A percentile compares a stretch with the other conserved stretches of the same genome.
phyloP scores from a whole-genome alignment of 148 eudicot species.

The Arbutus unedo region DNA sequence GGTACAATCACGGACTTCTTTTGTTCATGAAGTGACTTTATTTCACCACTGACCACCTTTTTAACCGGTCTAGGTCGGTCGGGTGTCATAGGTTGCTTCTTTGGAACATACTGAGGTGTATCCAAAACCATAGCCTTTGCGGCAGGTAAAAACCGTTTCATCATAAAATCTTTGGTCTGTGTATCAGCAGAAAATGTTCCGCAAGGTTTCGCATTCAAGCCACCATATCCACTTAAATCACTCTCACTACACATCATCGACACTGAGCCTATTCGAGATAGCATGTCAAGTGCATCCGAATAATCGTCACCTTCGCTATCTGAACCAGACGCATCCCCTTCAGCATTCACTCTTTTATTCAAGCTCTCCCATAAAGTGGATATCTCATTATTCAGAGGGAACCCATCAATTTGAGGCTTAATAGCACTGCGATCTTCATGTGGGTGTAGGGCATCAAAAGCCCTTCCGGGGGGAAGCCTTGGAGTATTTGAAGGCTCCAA shows the following conservation, averaged over 20 bases:
- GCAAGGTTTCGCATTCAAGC: constrained; percentile 26
- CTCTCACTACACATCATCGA: constrained; percentile 64
- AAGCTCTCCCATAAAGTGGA: constrained; percentile 28
- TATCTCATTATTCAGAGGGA: constrained; percentile 18
- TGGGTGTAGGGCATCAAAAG: constrained; percentile 14
- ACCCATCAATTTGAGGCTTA: constrained; percentile 18
- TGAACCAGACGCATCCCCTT: constrained; percentile 8
- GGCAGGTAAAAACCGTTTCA: constrained; percentile 92
- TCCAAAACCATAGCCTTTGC: constrained; percentile 81
- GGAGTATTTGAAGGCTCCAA: constrained; percentile 30
- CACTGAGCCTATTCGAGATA: constrained; percentile 46
- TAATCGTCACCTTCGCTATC: constrained; percentile 37
- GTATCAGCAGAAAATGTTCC: constrained; percentile 35
- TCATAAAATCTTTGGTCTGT: constrained; percentile 72
- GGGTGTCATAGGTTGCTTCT: constrained; percentile 38
- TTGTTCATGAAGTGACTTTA: constrained; percentile 37
- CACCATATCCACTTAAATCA: constrained; percentile 52
- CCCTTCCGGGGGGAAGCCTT: constrained; percentile 39
- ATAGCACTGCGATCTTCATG: constrained; percentile 9
- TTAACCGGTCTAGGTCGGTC: constrained; percentile 38
- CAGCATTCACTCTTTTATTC: constrained; percentile 20
- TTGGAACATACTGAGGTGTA: constrained; percentile 61
- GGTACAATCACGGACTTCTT: constrained; percentile 34
- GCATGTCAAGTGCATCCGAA: constrained; percentile 62
- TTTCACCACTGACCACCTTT: constrained; percentile 39